A percentile compares a stretch with the other conserved stretches of the same genome.
Conservation (phyloP, 2,329 filamentous ascomycete species). For the Tympanopsis confertula region DNA sequence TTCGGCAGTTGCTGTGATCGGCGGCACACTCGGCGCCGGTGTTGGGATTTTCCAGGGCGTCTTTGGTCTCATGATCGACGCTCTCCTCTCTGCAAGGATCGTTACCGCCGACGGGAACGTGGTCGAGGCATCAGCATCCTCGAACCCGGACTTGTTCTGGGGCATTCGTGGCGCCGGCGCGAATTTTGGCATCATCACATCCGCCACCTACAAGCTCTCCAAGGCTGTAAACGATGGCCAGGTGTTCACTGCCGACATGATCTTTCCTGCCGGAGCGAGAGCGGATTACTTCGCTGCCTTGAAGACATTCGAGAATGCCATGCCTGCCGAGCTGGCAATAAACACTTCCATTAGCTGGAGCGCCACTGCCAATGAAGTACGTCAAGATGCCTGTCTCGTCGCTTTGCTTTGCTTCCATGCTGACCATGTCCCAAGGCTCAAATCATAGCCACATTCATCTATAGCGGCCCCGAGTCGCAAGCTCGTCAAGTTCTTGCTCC, state of each 20-base stretch:
- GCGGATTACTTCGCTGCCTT: conserved; percentile 3
- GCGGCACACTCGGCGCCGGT: conserved; percentile 10
- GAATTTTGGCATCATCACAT: conserved; percentile 12
- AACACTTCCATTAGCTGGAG: background rate
- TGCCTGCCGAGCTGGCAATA: conserved; percentile 4
- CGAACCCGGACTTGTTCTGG: conserved; percentile 11
- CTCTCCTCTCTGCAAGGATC: conserved; percentile 12
- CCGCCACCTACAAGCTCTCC: conserved; percentile 7
- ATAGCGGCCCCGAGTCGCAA: conserved; percentile 6
- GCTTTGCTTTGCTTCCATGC: background rate
- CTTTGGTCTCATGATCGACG: conserved; percentile 12
- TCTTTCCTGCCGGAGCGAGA: conserved; percentile 3
- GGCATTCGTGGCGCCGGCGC: conserved; percentile 12
- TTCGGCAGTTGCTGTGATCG: conserved; percentile 8
- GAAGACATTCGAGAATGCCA: conserved; percentile 2
- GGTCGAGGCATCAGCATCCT: conserved; percentile 5
- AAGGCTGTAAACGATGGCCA: conserved; percentile 5
- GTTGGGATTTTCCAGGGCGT: conserved; percentile 9
- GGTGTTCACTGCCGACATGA: conserved; percentile 4
- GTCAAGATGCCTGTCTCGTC: no score
- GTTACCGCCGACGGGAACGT: conserved; percentile 11
- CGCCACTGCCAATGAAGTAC: background rate
- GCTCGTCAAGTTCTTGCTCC: conserved; percentile 5
- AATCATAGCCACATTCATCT: conserved; percentile 6
- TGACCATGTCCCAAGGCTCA: conserved; percentile 5